Evolutionary conservation across 2,329 filamentous ascomycete species (phyloP), one percentile per base, ranked within the genome.

Genomic region (Aspergillus viridinutans): DNA sequence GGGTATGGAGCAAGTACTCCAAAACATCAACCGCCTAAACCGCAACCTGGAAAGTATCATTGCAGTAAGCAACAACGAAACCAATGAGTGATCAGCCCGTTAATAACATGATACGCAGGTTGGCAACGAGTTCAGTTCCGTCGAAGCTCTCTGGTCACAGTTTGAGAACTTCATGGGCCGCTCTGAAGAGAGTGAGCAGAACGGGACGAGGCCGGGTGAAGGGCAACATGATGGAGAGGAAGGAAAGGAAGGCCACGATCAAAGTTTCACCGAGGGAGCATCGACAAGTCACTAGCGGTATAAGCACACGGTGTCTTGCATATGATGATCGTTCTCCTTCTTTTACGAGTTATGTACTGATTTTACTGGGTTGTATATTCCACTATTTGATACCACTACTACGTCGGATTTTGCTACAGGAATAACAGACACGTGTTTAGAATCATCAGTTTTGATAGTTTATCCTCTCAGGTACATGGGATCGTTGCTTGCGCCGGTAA

Each of bases 111-210:
- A 17, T 40, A 7, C 5, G 23, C 54, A 90, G 87, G 87, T 99
- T 53, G 94, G 94, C 40, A 96, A 96, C 75, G 94, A 99, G 70
- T 97, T 99, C 76, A 88, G 90, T n/a, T 92, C 91, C 3, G 94
- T 99, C 47, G 94, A 99, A 74, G 92, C 91, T 29, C 82, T 99
- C 17, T 99, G 94, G 94, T 95, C 90, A 42, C 91, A 96, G 69
- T 97, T 99, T 70, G 94, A 99, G 77, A 90, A 88, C 64, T 92
- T 97, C 66, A 97, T 97, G 92, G 90, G 85, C 8, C 90, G 88
- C 68, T 83, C 88, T 55, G 76, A 77, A 12, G 72, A 74, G 35
- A 74, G 73, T 53, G 67, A 72, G 28, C 72, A 74, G 23, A 67
- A 65, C 57, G 66, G 67, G 50, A 57, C 47, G 10, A 71, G 71